A percentile compares a stretch with the other conserved stretches of the same genome.
These are phyloP conservation scores for Kuraishia hungarica DNA, from an alignment of 805 yeast species.

Conservation along the genomic window DNA sequence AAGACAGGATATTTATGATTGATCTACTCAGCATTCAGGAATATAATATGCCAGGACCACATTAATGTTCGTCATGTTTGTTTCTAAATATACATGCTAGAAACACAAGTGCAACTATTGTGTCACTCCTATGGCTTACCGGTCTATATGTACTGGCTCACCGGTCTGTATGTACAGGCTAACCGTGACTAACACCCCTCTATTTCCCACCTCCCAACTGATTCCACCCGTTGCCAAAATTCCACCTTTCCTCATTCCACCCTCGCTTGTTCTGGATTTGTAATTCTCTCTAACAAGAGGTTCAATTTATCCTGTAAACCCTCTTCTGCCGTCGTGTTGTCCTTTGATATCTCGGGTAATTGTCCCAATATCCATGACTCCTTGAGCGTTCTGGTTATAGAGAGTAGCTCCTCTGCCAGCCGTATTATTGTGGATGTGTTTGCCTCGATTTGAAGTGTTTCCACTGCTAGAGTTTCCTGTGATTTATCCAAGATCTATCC, in stretches of 20 bases:
- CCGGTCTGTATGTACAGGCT: too few relatives aligned
- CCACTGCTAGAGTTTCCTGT: conserved; percentile 34
- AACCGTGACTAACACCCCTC: too few relatives aligned
- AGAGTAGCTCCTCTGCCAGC: conserved; percentile 42
- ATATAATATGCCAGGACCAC: too few relatives aligned
- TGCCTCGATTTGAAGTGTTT: conserved; percentile 45
- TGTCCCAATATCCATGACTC: conserved; percentile 55
- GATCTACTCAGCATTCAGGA: too few relatives aligned
- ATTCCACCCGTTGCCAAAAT: too few relatives aligned
- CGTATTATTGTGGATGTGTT: conserved; percentile 42
- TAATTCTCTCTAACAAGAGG: conserved; percentile 24
- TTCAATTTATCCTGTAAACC: conserved; percentile 27
- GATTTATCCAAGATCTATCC: conserved; percentile 19
- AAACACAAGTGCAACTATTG: too few relatives aligned
- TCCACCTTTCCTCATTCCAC: conserved; percentile 13
- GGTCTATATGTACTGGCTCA: too few relatives aligned
- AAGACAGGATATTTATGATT: too few relatives aligned
- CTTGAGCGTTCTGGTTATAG: conserved; percentile 38
- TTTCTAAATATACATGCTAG: too few relatives aligned
- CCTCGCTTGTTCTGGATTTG: conserved; percentile 17
- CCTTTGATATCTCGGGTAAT: conserved; percentile 24
- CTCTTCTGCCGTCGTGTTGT: conserved; percentile 15
- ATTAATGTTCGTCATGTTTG: too few relatives aligned
- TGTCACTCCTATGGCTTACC: too few relatives aligned
- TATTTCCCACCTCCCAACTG: too few relatives aligned